phyloP scores from a whole-genome alignment of 768 basidiomycete species.

The Trametopsis cervina region DNA sequence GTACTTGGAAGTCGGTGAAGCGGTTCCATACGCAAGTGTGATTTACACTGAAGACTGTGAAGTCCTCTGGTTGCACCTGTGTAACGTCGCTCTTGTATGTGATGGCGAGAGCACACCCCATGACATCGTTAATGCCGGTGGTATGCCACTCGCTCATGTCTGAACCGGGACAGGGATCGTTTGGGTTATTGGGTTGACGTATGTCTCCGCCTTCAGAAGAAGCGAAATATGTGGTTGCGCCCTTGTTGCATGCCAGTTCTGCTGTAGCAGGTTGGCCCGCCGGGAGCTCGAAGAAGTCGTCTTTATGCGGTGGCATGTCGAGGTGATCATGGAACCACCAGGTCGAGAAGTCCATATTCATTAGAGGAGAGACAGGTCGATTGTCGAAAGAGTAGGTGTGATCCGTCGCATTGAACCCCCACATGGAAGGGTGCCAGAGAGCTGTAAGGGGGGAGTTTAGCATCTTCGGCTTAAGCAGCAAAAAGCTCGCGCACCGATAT shows the following conservation, averaged over 20 bases:
- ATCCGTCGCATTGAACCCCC: constrained; percentile 31
- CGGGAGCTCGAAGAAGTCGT: constrained; percentile 25
- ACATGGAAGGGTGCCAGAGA: constrained; percentile 30
- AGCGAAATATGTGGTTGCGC: constrained; percentile 22
- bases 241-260: constrained; percentile 29
- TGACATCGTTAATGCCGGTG: constrained; percentile 42
- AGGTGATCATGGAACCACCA: constrained; percentile 34
- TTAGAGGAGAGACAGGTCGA: constrained; percentile 31
- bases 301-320: constrained; percentile 44
- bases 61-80: constrained; percentile 57
- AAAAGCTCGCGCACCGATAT: background rate
- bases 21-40: constrained; percentile 70
- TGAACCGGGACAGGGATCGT: constrained; percentile 47
- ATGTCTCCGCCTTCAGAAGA: constrained; percentile 40
- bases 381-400: constrained; percentile 27
- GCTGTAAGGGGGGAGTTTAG: constrained; percentile 11
- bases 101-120: constrained; percentile 66
- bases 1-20: constrained; percentile 65
- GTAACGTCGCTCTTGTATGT: constrained; percentile 62
- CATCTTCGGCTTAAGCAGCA: background rate
- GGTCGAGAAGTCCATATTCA: constrained; percentile 23
- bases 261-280: constrained; percentile 24
- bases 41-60: constrained; percentile 69
- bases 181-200: constrained; percentile 29
- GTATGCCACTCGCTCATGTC: constrained; percentile 46